Conservation (phyloP, 225 moss, liverwort and hornwort species). For the Marchantia paleacea region DNA sequence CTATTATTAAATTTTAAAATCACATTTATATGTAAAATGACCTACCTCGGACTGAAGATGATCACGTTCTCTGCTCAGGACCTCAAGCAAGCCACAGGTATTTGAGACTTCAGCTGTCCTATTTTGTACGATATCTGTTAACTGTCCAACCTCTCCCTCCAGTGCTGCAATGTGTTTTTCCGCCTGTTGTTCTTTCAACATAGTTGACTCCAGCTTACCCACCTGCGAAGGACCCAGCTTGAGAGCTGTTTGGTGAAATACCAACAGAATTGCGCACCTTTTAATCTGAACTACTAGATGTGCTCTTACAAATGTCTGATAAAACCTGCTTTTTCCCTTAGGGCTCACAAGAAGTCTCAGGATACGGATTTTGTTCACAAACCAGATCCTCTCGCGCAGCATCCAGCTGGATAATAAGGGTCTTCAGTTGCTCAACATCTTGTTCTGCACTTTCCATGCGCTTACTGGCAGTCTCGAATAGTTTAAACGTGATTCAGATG, state of each 20-base stretch:
- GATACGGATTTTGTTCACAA: not conserved
- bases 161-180: slow-evolving; percentile 58
- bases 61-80: slow-evolving; percentile 57
- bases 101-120: slow-evolving; percentile 53
- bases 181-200: slow-evolving; percentile 56
- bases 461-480: slow-evolving; percentile 38
- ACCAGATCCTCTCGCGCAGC: slow-evolving; percentile 80
- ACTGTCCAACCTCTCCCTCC: slow-evolving; percentile 54
- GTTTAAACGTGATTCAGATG: not conserved
- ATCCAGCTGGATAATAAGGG: slow-evolving; percentile 74
- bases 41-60: slow-evolving; percentile 63
- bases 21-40: not conserved
- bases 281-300: not conserved
- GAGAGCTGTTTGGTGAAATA: not conserved
- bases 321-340: too few species aligned
- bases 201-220: slow-evolving; percentile 56
- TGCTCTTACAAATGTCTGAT: not conserved
- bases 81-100: slow-evolving; percentile 56
- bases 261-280: not conserved
- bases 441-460: slow-evolving; percentile 68
- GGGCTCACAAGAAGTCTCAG: not conserved
- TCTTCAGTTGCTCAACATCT: slow-evolving; percentile 78
- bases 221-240: slow-evolving; percentile 39
- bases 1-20: not conserved
- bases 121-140: slow-evolving; percentile 45